Percentiles rank a stretch among this genome's conserved stretches.
phyloP scores from a whole-genome alignment of 2,329 filamentous ascomycete species.

The Beauveria pseudobassiana region DNA sequence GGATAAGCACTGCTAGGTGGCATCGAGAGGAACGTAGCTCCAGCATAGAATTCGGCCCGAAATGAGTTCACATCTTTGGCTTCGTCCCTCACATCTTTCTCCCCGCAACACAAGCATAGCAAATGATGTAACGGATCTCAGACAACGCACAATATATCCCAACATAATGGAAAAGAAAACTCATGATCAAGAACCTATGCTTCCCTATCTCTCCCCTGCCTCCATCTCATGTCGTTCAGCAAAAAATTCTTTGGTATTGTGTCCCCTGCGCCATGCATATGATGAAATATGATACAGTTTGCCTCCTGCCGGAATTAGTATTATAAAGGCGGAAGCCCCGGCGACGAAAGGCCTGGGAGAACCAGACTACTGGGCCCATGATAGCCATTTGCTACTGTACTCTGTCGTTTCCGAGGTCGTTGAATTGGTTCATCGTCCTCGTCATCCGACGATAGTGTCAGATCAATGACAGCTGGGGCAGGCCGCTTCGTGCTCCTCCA shows the following conservation, averaged over 20 bases:
- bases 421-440: slow-evolving; percentile 41
- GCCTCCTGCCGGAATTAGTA: not conserved
- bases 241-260: not conserved
- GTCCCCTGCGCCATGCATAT: slow-evolving; percentile 2
- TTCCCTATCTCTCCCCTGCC: not conserved
- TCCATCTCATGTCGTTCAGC: not conserved
- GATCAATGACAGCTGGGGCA: slow-evolving; percentile 48
- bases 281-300: slow-evolving; percentile 10
- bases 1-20: not conserved
- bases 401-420: slow-evolving; percentile 41
- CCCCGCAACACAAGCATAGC: not conserved
- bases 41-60: not conserved
- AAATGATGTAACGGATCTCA: not conserved
- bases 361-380: not conserved
- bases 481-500: slow-evolving; percentile 38
- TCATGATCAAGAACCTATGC: not conserved
- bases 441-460: slow-evolving; percentile 50
- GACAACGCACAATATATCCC: not conserved
- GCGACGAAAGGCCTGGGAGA: not conserved
- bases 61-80: too few relatives aligned
- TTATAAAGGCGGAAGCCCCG: not conserved
- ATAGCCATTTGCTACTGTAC: slow-evolving; percentile 13
- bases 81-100: not conserved
- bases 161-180: not conserved
- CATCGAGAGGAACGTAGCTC: not conserved